Evolutionary conservation across 768 basidiomycete genomes (phyloP), one percentile per base, ranked within the genome.

Genomic region (Trichaptum fuscoviolaceum): DNA sequence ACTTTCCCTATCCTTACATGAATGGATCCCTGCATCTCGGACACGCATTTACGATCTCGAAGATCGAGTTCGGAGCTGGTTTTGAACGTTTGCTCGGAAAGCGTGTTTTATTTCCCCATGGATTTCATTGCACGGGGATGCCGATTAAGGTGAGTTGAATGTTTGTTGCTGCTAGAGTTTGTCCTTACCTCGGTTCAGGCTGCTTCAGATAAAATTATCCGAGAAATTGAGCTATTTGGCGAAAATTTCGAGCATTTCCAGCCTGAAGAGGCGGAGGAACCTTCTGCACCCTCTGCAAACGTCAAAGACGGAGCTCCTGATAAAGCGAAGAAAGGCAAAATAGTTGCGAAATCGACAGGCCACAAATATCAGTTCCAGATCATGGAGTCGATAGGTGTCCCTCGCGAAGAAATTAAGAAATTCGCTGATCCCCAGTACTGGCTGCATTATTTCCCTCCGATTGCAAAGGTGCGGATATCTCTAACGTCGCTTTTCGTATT

Each of bases 331-430:
- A 99, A 99, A 80, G 95, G 96, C 63, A 99, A 99, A 77, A 79
- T 99, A 20, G 85, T 86, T 20, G 93, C 94, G 20, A 99, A 99
- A 79, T 88, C 92, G 0, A 96, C 96, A 1, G 97, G 96, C 1
- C 82, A 93, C 68, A 90, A 89, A 34, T 99, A 99, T 78, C 97
- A 99, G 75, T 99, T 99, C 84, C 97, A 99, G 82, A 99, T 99
- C 76, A 91, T 99, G 89, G 90, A 96, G 73, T 91, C 93, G 57
- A 93, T 97, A 70, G 89, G 92, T 62, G 89, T 99, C 6, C 93
- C 95, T 15, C 85, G 91, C 57, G 76, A 81, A 12, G 95, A 99
- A 71, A 93, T 98, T 80, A 97, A 97, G 78, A 90, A 92, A 73
- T 99, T 99, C 71, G 94, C 96, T 1, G 96, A 99, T 75, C 92